These are phyloP conservation scores for Mucor circinelloides DNA, from an alignment of 371 early-diverging fungal genomes.

Conservation along the genomic window DNA sequence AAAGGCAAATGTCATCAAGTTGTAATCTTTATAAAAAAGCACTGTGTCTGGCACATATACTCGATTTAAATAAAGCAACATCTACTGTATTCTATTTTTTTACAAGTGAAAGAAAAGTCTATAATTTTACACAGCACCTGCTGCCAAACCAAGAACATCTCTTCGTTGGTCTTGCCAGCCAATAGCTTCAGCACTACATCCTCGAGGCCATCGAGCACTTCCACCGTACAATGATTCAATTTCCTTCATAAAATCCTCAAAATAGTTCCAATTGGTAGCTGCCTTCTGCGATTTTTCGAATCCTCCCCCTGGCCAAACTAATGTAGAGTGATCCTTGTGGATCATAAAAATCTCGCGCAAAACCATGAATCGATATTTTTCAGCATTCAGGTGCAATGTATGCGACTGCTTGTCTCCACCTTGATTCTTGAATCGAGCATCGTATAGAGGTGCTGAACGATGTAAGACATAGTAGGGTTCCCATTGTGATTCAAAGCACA, in stretches of 20 bases:
- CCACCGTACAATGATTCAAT: conserved; percentile 53
- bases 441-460: conserved; percentile 54
- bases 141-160: conserved; percentile 37
- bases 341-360: conserved; percentile 55
- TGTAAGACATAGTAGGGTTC: conserved; percentile 69
- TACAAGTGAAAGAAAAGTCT: neutral
- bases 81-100: neutral
- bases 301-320: conserved; percentile 63
- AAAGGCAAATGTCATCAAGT: conserved; percentile 16
- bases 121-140: conserved; percentile 25
- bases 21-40: neutral
- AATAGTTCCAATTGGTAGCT: conserved; percentile 50
- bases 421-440: conserved; percentile 65
- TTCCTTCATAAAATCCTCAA: conserved; percentile 55
- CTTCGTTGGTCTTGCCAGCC: conserved; percentile 53
- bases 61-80: neutral
- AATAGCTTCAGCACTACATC: conserved; percentile 53
- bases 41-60: neutral
- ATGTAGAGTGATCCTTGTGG: conserved; percentile 62
- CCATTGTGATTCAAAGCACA: conserved; percentile 74
- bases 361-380: conserved; percentile 57
- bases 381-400: conserved; percentile 62
- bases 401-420: conserved; percentile 73
- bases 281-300: conserved; percentile 49
- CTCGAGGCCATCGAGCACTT: conserved; percentile 60